Percentiles rank a stretch among this genome's conserved stretches.
These are phyloP conservation scores for Diaporthe nobilis DNA, from an alignment of 2,329 filamentous ascomycete species.

Conservation along the genomic window DNA sequence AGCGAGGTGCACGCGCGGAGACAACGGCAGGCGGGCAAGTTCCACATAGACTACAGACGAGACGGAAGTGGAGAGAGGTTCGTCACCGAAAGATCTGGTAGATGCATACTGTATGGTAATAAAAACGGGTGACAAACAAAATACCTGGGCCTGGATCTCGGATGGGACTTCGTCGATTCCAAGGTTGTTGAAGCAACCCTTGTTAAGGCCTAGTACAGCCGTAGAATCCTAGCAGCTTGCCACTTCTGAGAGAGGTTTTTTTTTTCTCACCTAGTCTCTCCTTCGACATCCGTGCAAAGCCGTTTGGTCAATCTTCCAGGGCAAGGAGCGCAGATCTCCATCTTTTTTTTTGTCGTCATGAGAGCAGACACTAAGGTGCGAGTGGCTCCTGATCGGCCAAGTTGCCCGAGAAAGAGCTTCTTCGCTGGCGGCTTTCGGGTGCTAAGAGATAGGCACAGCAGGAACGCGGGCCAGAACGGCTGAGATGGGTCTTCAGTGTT, in stretches of 20 bases:
- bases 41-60: conserved; percentile 20
- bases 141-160: conserved; percentile 14
- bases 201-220: conserved; percentile 9
- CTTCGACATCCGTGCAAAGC: background rate
- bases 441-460: conserved; percentile 7
- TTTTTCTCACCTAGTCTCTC: background rate
- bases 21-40: conserved; percentile 6
- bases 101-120: conserved; percentile 27
- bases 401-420: conserved; percentile 8
- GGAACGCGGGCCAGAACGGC: conserved; percentile 8
- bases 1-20: conserved; percentile 7
- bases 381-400: conserved; percentile 10
- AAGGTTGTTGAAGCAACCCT: conserved; percentile 31
- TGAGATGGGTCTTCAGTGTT: conserved; percentile 10
- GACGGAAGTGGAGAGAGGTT: conserved; percentile 20
- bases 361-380: background rate
- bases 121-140: conserved; percentile 20
- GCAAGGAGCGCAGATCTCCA: conserved; percentile 6
- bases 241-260: background rate
- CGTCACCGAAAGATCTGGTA: conserved; percentile 21
- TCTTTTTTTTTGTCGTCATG: conserved; percentile 1
- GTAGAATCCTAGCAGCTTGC: conserved; percentile 14
- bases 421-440: conserved; percentile 1
- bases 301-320: background rate
- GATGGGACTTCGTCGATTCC: conserved; percentile 10